Conservation (phyloP, 768 basidiomycete species). For the Candolleomyces efflorescens region DNA sequence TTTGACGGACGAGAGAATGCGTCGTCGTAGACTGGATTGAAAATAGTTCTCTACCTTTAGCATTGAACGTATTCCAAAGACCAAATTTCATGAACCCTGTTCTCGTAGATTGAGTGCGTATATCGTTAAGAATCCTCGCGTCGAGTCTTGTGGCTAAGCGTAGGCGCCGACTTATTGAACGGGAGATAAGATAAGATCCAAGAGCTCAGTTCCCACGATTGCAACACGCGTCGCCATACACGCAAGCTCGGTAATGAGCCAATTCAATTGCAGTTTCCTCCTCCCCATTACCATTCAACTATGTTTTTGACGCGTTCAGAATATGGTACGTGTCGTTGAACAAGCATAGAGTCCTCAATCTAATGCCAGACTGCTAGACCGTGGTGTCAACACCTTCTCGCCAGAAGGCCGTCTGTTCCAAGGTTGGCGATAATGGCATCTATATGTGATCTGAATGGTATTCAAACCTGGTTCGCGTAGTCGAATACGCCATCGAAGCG, state of each 20-base stretch:
- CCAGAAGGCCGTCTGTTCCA: constrained; percentile 98
- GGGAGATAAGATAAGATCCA: constrained; percentile 31
- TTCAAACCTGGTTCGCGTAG: constrained; percentile 37
- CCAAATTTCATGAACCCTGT: too few relatives aligned
- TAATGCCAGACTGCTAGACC: constrained; percentile 41
- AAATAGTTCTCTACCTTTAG: too few relatives aligned
- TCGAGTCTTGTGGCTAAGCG: too few relatives aligned
- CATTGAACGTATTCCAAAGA: too few relatives aligned
- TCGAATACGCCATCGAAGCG: constrained; percentile 99
- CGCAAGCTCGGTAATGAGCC: constrained; percentile 22
- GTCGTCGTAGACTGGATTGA: too few relatives aligned
- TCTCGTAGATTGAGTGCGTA: too few relatives aligned
- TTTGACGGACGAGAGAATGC: too few relatives aligned
- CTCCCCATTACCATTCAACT: constrained; percentile 18
- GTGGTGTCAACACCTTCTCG: constrained; percentile 98
- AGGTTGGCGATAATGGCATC: constrained; percentile 52
- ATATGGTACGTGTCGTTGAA: constrained; percentile 57
- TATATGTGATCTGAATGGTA: constrained; percentile 3
- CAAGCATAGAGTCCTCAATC: background rate
- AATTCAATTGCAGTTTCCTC: constrained; percentile 15
- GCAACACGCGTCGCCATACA: constrained; percentile 43
- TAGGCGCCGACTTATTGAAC: too few relatives aligned
- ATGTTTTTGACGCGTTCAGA: constrained; percentile 97
- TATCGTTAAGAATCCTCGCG: too few relatives aligned
- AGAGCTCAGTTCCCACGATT: constrained; percentile 34